Evolutionary conservation across 2,329 filamentous ascomycete species (phyloP).

Genomic region (Xylaria multiplex): DNA sequence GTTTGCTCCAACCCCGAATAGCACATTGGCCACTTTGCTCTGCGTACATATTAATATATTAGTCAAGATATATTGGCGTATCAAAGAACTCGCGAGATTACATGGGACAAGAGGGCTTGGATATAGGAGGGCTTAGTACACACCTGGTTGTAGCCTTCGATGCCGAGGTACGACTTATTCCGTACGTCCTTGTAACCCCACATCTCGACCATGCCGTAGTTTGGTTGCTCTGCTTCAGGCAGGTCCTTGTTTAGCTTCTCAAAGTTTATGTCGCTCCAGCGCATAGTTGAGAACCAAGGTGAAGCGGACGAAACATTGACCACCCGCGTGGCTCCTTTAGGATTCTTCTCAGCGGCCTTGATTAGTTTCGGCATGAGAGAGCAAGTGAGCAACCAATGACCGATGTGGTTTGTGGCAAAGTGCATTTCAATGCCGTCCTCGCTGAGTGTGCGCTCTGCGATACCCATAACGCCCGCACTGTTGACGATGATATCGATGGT

Average conservation of each 20-base stretch:
- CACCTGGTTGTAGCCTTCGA: constrained; percentile 48
- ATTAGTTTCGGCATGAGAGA: constrained; percentile 57
- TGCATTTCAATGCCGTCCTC: constrained; percentile 57
- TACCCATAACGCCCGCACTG: constrained; percentile 56
- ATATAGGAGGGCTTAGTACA: too few relatives aligned
- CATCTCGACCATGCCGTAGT: constrained; percentile 37
- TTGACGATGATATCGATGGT: constrained; percentile 56
- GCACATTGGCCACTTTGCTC: constrained; percentile 51
- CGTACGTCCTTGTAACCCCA: constrained; percentile 43
- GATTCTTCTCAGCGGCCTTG: constrained; percentile 42
- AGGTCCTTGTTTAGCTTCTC: constrained; percentile 49
- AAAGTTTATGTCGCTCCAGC: constrained; percentile 52
- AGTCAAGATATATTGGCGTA: too few relatives aligned
- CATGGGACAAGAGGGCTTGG: too few relatives aligned
- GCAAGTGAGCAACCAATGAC: constrained; percentile 59
- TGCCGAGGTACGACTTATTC: constrained; percentile 47
- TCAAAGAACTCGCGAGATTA: too few relatives aligned
- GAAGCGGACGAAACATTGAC: constrained; percentile 54
- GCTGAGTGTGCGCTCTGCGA: constrained; percentile 49
- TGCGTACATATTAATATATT: too few relatives aligned
- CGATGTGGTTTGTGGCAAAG: constrained; percentile 58
- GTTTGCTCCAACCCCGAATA: constrained; percentile 47
- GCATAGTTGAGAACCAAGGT: constrained; percentile 41
- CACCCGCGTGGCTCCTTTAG: constrained; percentile 48
- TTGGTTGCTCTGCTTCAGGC: constrained; percentile 48